These are phyloP conservation scores for Leccinum disarticulatum DNA, from an alignment of 768 basidiomycete species.

Conservation along the genomic window DNA sequence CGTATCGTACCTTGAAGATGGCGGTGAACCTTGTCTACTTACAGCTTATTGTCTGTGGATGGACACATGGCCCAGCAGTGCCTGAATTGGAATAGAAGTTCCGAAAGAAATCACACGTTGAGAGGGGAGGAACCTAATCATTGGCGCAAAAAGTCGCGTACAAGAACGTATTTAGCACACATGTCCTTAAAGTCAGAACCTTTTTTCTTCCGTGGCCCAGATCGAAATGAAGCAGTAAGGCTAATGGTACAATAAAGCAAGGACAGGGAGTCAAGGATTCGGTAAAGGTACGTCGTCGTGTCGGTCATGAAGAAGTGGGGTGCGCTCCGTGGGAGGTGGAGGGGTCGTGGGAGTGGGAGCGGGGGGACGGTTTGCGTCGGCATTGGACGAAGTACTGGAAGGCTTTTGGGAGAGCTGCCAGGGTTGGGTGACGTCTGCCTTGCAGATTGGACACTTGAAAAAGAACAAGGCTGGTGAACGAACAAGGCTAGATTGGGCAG, in stretches of 20 bases:
- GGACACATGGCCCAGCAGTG: not conserved
- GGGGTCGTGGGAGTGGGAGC: constrained; percentile 14
- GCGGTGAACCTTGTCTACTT: constrained; percentile 27
- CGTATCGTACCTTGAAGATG: constrained; percentile 33
- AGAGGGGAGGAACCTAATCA: constrained; percentile 17
- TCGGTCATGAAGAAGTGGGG: constrained; percentile 32
- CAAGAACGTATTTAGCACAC: constrained; percentile 10
- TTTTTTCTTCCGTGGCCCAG: not conserved
- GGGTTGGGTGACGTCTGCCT: constrained; percentile 84
- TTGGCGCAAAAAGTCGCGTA: constrained; percentile 16
- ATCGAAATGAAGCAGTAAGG: constrained; percentile 8
- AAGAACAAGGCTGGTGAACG: constrained; percentile 1
- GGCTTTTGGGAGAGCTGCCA: constrained; percentile 26
- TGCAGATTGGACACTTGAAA: constrained; percentile 84
- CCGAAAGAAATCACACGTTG: constrained; percentile 10
- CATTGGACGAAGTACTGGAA: constrained; percentile 2
- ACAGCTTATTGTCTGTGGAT: constrained; percentile 24
- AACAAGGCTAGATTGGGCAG: constrained; percentile 1
- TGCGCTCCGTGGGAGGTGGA: constrained; percentile 30
- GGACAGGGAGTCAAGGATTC: constrained; percentile 8
- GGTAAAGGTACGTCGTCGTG: constrained; percentile 13
- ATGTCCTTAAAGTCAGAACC: constrained; percentile 7
- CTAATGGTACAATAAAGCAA: constrained; percentile 29
- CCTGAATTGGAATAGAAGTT: constrained; percentile 11
- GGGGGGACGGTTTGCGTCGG: constrained; percentile 2